Evolutionary conservation across 208 protist genomes (phyloP).

Genomic region (Leishmania arabica): DNA sequence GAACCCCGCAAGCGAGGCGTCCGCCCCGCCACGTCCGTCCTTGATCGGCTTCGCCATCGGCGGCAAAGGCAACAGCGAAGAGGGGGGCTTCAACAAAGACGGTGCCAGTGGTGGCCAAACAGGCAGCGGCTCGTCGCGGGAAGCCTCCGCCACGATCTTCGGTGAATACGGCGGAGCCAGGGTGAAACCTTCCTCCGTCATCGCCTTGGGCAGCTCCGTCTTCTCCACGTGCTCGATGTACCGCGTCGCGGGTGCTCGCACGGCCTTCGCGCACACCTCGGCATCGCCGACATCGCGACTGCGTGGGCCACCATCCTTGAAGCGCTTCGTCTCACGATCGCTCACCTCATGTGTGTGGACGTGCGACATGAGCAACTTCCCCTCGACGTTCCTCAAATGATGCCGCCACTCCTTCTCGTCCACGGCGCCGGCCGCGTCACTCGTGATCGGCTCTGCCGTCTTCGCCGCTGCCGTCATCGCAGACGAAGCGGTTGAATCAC

Average conservation of each 20-base stretch:
- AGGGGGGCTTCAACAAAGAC: slow-evolving; percentile 2
- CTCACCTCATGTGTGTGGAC: background rate
- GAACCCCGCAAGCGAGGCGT: slow-evolving; percentile 4
- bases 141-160: background rate
- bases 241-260: background rate
- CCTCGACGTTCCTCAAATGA: slow-evolving; percentile 52
- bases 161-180: background rate
- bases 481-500: background rate
- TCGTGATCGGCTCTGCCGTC: background rate
- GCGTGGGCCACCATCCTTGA: background rate
- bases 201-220: background rate
- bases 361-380: slow-evolving; percentile 40
- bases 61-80: slow-evolving; percentile 2
- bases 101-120: background rate
- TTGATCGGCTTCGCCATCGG: background rate
- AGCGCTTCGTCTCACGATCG: background rate
- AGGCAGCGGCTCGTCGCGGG: background rate
- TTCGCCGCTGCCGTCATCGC: background rate
- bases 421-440: slow-evolving; percentile 20
- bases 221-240: background rate
- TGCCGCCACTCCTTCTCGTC: slow-evolving; percentile 41
- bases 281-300: background rate
- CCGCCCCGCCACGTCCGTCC: background rate
- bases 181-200: background rate
- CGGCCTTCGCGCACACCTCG: background rate